Conservation (phyloP, 352 stramenopile species). For the Phytophthora brassicae region DNA sequence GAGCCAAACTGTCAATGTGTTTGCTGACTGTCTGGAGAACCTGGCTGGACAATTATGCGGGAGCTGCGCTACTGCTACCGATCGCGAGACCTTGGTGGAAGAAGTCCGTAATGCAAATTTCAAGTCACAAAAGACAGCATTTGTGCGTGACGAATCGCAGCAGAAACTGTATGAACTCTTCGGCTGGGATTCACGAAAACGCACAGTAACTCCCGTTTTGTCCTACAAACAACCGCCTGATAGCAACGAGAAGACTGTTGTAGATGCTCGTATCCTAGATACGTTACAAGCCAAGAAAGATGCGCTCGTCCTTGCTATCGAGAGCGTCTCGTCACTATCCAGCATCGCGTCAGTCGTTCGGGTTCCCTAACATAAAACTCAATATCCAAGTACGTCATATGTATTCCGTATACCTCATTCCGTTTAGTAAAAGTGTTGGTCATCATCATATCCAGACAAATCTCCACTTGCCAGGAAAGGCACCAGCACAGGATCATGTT, state of each 20-base stretch:
- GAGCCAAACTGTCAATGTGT: constrained; percentile 26
- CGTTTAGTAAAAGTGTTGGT: constrained; percentile 59
- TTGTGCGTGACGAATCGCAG: background rate
- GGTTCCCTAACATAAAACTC: constrained; percentile 24
- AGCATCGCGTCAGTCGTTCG: constrained; percentile 44
- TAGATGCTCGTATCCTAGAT: constrained; percentile 45
- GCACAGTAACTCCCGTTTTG: constrained; percentile 24
- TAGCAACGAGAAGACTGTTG: constrained; percentile 25
- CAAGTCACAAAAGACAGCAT: constrained; percentile 7
- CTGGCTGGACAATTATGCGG: constrained; percentile 25
- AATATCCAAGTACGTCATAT: constrained; percentile 12
- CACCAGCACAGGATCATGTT: constrained; percentile 72
- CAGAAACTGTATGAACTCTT: constrained; percentile 24
- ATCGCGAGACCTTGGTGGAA: constrained; percentile 26
- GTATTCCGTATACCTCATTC: constrained; percentile 7
- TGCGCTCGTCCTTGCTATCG: constrained; percentile 42
- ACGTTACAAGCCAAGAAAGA: constrained; percentile 44
- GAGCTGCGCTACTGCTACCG: constrained; percentile 4
- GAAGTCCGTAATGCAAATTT: constrained; percentile 32
- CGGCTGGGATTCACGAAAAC: constrained; percentile 42
- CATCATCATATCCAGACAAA: constrained; percentile 89
- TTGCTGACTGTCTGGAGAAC: constrained; percentile 31
- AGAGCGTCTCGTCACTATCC: constrained; percentile 43
- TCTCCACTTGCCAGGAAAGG: constrained; percentile 93
- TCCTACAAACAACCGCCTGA: constrained; percentile 11